Evolutionary conservation across 192 early-diverging fungal species (phyloP), one percentile per base, ranked within the genome.

Genomic region (Mortierella claussenii): DNA sequence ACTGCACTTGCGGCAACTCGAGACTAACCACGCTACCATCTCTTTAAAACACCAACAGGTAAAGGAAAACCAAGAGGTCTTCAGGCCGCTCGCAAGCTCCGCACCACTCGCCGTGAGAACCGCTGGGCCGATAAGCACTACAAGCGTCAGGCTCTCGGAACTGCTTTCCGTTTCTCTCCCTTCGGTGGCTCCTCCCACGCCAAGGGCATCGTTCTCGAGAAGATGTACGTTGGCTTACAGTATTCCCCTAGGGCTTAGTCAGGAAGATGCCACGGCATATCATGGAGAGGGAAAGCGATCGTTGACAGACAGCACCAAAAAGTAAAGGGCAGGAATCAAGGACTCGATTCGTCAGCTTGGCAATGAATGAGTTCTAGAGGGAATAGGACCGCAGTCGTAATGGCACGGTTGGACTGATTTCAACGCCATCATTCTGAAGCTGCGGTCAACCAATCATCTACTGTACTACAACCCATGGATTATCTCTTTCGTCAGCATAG

Each of bases 141-240:
- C 93, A 99, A 99, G 92, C 94, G 94, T 89, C 88, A 95, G 79
- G 95, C 96, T 56, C 89, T 99, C 59, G 97, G 97, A 82, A 99
- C 98, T 79, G 95, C 96, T 64, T 99, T 85, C 94, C 95, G 93
- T 86, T 96, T 89, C 85, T 96, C 94, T 79, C 98, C 98, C 42
- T 99, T 99, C 89, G 96, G 95, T 87, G 98, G 97, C 69, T 93
- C 98, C 51, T 99, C 98, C 64, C 98, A 99, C 88, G 98, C 98
- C 85, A 99, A 99, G 94, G 98, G 98, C 69, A 99, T 99, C 81
- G 96, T 98, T 63, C 91, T 99, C 69, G 98, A 99, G 90, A 99
- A 99, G 92, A 98, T 99, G 93, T 95, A 87, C 47, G 88, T 85
- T 60, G 13, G n/a, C n/a, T n/a, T n/a, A n/a, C n/a, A n/a, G n/a